phyloP scores from a whole-genome alignment of 441 rosid species.

The Gossypium schwendimanii region DNA sequence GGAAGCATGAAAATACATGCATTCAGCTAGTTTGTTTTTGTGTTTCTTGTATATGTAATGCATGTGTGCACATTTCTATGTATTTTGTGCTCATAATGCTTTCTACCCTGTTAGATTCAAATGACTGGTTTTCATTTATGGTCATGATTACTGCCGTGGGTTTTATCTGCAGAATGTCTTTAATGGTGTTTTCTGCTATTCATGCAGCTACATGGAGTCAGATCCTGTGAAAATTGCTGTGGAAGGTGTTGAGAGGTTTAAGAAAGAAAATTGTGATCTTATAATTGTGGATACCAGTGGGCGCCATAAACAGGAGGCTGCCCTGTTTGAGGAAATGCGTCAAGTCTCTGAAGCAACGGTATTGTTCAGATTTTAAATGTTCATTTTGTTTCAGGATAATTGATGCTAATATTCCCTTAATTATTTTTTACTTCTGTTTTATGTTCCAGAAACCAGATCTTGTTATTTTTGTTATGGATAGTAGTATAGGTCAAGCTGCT shows the following conservation, averaged over 20 bases:
- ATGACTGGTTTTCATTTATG: not conserved
- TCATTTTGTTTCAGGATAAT: constrained; percentile 8
- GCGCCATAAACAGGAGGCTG: constrained; percentile 50
- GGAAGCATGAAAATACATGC: not conserved
- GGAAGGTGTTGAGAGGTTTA: constrained; percentile 92
- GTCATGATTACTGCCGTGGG: not conserved
- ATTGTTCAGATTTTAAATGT: constrained; percentile 5
- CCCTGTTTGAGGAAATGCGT: constrained; percentile 97
- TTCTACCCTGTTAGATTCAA: not conserved
- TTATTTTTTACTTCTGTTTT: not conserved
- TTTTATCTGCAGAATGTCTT: not conserved
- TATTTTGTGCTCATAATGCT: not conserved
- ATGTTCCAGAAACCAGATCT: constrained; percentile 83
- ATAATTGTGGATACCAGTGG: constrained; percentile 95
- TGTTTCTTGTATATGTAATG: not conserved
- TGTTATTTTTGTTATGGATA: constrained; percentile 89
- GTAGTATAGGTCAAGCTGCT: constrained; percentile 98
- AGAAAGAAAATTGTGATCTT: constrained; percentile 89
- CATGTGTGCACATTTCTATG: not conserved
- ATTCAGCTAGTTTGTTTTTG: not conserved
- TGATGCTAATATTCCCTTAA: constrained; percentile 1
- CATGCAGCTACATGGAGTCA: constrained; percentile 75
- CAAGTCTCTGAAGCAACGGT: constrained; percentile 98
- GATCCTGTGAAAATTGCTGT: constrained; percentile 96
- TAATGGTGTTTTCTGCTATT: constrained; percentile 13